A percentile compares a stretch with the other conserved stretches of the same genome.
phyloP scores from a whole-genome alignment of 495 filamentous ascomycete species.

The Talaromyces proteolyticus region DNA sequence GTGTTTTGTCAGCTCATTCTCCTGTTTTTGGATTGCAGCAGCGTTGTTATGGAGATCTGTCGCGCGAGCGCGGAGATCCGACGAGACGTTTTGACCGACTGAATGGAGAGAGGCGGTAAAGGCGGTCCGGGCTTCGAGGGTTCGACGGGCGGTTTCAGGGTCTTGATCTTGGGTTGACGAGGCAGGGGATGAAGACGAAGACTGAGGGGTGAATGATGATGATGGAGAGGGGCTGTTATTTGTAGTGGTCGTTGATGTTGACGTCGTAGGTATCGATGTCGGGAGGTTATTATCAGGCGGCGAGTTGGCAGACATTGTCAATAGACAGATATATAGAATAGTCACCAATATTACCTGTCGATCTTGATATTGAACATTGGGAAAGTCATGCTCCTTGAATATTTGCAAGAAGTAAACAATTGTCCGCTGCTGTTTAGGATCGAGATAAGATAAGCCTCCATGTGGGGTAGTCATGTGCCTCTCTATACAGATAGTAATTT shows the following conservation, averaged over 20 bases:
- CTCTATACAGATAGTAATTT: too few species aligned
- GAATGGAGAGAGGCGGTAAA: constrained; percentile 74
- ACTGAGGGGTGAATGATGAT: constrained; percentile 8
- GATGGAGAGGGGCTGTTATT: not conserved
- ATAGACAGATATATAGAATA: too few species aligned
- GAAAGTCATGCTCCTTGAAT: too few species aligned
- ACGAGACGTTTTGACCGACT: constrained; percentile 62
- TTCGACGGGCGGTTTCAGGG: constrained; percentile 25
- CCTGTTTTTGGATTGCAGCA: constrained; percentile 62
- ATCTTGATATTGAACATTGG: too few species aligned
- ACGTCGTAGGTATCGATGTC: not conserved
- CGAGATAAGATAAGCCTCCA: too few species aligned
- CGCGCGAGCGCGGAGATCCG: constrained; percentile 66
- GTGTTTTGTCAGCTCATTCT: constrained; percentile 58
- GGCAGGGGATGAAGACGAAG: constrained; percentile 9
- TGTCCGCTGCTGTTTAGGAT: too few species aligned
- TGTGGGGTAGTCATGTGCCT: too few species aligned
- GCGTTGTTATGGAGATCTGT: constrained; percentile 70
- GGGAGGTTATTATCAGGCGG: too few species aligned
- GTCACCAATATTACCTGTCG: too few species aligned
- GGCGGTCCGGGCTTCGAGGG: constrained; percentile 63
- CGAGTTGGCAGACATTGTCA: too few species aligned
- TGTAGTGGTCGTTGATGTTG: not conserved
- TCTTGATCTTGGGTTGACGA: constrained; percentile 4
- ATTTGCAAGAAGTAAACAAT: too few species aligned